Conservation (phyloP, 129 eudicot species). For the Flaveria bidentis region DNA sequence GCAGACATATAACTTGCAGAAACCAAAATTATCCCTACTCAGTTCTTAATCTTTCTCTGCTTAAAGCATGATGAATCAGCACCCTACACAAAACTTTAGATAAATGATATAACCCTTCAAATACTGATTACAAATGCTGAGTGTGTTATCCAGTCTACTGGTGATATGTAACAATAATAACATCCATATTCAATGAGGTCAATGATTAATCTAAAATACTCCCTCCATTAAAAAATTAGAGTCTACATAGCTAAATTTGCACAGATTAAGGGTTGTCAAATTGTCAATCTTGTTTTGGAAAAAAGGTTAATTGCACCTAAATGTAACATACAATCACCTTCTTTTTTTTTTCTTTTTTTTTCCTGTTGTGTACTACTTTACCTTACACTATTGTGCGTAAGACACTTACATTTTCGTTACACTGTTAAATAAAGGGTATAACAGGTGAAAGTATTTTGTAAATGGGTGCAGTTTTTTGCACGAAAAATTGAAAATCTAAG, state of each 20-base stretch:
- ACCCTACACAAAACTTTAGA: conserved; percentile 12
- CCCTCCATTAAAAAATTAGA: not conserved
- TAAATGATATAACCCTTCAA: not conserved
- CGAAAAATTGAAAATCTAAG: not conserved
- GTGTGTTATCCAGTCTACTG: conserved; percentile 7
- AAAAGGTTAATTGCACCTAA: not conserved
- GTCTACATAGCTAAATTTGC: conserved; percentile 3
- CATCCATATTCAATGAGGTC: not conserved
- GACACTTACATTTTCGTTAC: not conserved
- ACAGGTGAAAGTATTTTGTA: not conserved
- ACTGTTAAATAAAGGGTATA: not conserved
- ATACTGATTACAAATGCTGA: conserved; percentile 2
- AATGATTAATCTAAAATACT: conserved; percentile 10
- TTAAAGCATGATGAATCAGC: conserved; percentile 7
- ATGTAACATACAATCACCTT: not conserved
- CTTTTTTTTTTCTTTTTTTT: not conserved
- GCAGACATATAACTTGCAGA: conserved; percentile 39
- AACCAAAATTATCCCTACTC: conserved; percentile 20
- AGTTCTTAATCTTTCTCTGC: conserved; percentile 27
- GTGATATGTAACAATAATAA: conserved; percentile 1
- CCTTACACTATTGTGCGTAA: not conserved
- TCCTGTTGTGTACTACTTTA: not conserved
- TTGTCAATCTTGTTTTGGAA: not conserved
- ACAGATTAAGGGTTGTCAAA: not conserved
- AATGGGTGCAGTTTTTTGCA: not conserved